Base-by-base conservation (phyloP, 2,329 filamentous ascomycete genomes). In the Didymella sp. region DNA sequence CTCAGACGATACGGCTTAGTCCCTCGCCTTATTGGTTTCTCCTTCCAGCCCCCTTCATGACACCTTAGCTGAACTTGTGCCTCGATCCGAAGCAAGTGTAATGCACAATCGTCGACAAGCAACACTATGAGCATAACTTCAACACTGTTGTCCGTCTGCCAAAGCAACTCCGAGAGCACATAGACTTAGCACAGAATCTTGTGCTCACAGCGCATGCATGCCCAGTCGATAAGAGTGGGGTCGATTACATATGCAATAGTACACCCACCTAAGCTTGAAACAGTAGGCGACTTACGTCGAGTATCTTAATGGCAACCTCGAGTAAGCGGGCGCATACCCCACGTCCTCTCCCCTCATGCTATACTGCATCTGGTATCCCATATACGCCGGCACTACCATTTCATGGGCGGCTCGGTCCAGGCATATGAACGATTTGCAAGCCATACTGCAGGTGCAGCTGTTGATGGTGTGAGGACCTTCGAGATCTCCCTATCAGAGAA, bases 201-300 rank as follows among this genome's bases (percentile, higher is more conserved):
- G 38, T 38, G 15, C 13, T 47, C 6, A 2, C 19, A 15, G 43
- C 27, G 7, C 37, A 21, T 52, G 44, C 48, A 48, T 44, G 54
- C 37, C 54, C 48, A 51, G 48, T 43, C 28, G n/a, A 56, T 31
- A 45, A 33, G 41, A 59, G 57, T 48, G 57, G 57, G 57, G 57
- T n/a, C n/a, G n/a, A n/a, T 56, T 50, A 49, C 48, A 56, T 50
- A 43, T 56, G 57, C 52, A 49, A 31, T 48, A 42, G 41, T 31
- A 46, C 30, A 24, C 37, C 55, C 56, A 46, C 41, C 51, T 51
- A 43, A 31, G n/a, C 6, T 8, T 30, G 13, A 22, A 42, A 43
- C 38, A 59, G 48, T 59, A 15, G 24, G 43, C 43, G 27, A 25
- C 27, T 45, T 15, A 17, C 25, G 11, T 31, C 28, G 19, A 17